Evolutionary conservation across 78 protist species (phyloP), one percentile per base, ranked within the genome.

Genomic region (Dictyostelium purpureum): DNA sequence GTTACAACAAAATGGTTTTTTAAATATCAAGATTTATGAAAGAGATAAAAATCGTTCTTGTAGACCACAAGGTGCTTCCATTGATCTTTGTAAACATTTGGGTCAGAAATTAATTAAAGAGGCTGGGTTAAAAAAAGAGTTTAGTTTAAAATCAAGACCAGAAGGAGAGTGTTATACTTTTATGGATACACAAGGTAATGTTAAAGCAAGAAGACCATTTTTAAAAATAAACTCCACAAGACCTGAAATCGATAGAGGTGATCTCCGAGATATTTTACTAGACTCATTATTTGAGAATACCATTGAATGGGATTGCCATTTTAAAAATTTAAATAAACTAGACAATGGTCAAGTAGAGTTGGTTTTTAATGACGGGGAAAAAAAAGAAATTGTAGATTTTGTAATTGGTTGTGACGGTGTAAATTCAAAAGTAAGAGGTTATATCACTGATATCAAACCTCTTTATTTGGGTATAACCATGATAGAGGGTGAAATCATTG

Each of bases 221-320:
- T 37, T 88, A 24, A 31, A 73, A 9, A 67, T 69, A 38, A 1
- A 31, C 1, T 24, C 35, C 10, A 21, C 14, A 2, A 56, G 56
- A 38, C 93, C 93, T 26, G 93, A 88, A 52, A 88, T 88, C 18
- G 85, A 76, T 65, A 63, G 93, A 59, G 80, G 71, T 33, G 65
- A 49, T 2, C 74, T 88, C 2, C 42, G 85, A 38, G 87, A 76
- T 11, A 43, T 88, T 0, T 26, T 88, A 7, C 21, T 88, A 61
- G 78, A 88, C 31, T 65, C 85, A 19, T 24, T 88, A 1, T 19
- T 51, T 19, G 51, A 35, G 7, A 63, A 45, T 52, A 77, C 67
- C 0, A n/a, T 88, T 18, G 33, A 59, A 47, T 88, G 93, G 93
- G 54, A 45, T 61, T 38, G 38, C 51, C 85, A 47, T 47, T 52